Conservation (phyloP, 2,329 filamentous ascomycete species). For the Chaetomiaceae sp. region DNA sequence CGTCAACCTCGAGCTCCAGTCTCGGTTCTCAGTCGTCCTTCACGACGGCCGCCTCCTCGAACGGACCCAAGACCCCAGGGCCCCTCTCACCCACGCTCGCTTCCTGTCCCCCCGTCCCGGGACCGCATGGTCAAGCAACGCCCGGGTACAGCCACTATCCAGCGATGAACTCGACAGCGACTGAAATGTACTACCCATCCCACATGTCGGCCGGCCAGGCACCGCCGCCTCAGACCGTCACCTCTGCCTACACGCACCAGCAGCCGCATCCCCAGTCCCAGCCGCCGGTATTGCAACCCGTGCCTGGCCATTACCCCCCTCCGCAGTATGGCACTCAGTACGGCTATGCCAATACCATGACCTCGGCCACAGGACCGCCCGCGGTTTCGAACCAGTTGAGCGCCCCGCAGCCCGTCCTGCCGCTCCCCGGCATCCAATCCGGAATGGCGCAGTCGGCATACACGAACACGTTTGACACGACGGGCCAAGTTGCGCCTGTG, state of each 20-base stretch:
- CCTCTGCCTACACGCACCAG: conserved; percentile 68
- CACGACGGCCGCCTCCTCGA: conserved; percentile 52
- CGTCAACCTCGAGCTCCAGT: conserved; percentile 51
- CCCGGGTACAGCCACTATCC: conserved; percentile 42
- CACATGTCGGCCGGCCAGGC: conserved; percentile 76
- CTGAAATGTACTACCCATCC: conserved; percentile 79
- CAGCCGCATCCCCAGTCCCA: conserved; percentile 37
- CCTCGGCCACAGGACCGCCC: conserved; percentile 66
- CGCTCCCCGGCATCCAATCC: conserved; percentile 59
- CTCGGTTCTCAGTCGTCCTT: conserved; percentile 51
- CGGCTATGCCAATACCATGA: conserved; percentile 69
- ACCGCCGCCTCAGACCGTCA: conserved; percentile 70
- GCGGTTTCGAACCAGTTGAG: conserved; percentile 68
- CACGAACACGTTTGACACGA: conserved; percentile 62
- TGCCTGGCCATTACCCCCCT: conserved; percentile 63
- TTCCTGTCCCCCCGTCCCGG: conserved; percentile 42
- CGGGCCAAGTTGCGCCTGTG: conserved; percentile 86
- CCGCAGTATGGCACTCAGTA: conserved; percentile 64
- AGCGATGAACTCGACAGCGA: conserved; percentile 76
- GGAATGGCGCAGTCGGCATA: conserved; percentile 54
- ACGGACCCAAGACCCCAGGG: conserved; percentile 62
- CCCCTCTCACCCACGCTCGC: conserved; percentile 64
- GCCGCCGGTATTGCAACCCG: conserved; percentile 69
- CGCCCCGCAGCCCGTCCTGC: conserved; percentile 58
- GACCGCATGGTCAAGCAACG: conserved; percentile 37